Evolutionary conservation across 257 asterid genomes (phyloP).

Genomic region (Nicotiana knightiana): DNA sequence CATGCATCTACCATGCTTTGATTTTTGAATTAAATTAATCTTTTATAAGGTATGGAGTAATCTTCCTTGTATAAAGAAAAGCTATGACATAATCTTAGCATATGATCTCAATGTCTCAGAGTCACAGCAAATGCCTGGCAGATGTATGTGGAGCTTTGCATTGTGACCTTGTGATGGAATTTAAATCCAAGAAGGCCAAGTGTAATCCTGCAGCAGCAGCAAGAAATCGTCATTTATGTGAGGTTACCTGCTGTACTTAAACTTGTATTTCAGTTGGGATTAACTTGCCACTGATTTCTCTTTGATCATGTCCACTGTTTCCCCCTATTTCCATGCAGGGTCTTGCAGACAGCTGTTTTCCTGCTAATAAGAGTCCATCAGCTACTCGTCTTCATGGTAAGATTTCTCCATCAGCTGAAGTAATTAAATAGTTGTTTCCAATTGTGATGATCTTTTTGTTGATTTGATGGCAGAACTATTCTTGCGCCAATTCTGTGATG

Average conservation of each 20-base stretch:
- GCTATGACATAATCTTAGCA: slow-evolving; percentile 1
- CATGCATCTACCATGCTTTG: not conserved
- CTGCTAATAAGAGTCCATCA: slow-evolving; percentile 48
- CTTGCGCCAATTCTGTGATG: slow-evolving; percentile 87
- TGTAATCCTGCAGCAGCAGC: slow-evolving; percentile 91
- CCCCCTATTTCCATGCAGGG: slow-evolving; percentile 33
- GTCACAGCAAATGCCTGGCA: slow-evolving; percentile 82
- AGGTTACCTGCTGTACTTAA: slow-evolving; percentile 38
- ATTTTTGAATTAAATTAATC: slow-evolving; percentile 2
- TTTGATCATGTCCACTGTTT: not conserved
- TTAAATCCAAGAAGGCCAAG: slow-evolving; percentile 60
- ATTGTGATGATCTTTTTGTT: slow-evolving; percentile 1
- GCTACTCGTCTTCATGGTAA: slow-evolving; percentile 83
- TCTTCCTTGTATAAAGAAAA: not conserved
- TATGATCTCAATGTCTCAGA: slow-evolving; percentile 36
- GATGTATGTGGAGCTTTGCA: slow-evolving; percentile 91
- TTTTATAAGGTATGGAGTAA: slow-evolving; percentile 1
- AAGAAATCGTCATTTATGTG: slow-evolving; percentile 80
- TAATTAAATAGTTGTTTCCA: not conserved
- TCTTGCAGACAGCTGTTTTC: slow-evolving; percentile 85
- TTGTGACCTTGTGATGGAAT: slow-evolving; percentile 57
- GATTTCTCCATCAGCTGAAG: slow-evolving; percentile 6
- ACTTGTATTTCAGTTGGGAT: not conserved
- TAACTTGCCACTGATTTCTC: not conserved
- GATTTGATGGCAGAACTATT: slow-evolving; percentile 55